Evolutionary conservation across 2,329 filamentous ascomycete genomes (phyloP).

Genomic region (Aurifilum marmelostoma): DNA sequence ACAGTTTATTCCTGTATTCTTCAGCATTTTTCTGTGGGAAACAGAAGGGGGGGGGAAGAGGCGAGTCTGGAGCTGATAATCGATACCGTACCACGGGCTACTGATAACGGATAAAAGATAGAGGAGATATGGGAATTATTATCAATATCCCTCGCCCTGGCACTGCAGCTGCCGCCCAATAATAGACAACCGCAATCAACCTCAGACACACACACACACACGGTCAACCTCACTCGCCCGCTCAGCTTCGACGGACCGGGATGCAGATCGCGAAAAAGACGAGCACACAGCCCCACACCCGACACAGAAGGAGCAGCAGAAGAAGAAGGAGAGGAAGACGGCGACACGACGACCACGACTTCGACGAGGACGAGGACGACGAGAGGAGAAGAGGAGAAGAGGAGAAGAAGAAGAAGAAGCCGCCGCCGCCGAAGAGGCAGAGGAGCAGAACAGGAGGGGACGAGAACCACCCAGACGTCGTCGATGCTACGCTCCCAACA

Average conservation of each 20-base stretch:
- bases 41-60: too few relatives aligned
- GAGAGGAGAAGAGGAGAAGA: neutral
- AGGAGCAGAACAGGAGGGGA: neutral
- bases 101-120: constrained; percentile 3
- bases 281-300: neutral
- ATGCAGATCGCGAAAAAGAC: neutral
- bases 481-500: neutral
- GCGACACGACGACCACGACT: neutral
- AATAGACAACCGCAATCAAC: neutral
- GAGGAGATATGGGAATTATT: neutral
- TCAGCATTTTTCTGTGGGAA: too few relatives aligned
- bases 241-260: neutral
- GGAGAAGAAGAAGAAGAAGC: neutral
- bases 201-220: neutral
- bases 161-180: neutral
- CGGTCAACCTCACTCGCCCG: neutral
- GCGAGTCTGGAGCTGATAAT: neutral
- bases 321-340: neutral
- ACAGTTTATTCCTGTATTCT: too few relatives aligned
- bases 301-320: neutral
- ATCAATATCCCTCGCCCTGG: neutral
- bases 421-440: too few relatives aligned
- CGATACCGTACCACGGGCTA: neutral
- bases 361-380: neutral
- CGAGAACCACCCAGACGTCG: neutral